Conservation (phyloP, 495 filamentous ascomycete species). For the Lentithecium fluviatile region DNA sequence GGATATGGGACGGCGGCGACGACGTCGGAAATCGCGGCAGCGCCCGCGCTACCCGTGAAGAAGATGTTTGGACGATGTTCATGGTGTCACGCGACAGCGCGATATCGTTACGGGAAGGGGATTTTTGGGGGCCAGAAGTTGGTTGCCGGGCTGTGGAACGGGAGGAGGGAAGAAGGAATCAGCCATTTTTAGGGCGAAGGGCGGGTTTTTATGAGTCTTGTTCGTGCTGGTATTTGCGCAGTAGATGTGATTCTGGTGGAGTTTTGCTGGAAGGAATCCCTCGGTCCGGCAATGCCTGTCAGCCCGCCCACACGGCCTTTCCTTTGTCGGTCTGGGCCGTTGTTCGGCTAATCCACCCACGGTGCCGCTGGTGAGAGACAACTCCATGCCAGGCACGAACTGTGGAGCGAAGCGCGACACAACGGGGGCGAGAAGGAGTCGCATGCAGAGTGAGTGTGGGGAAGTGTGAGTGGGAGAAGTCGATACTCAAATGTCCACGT, state of each 20-base stretch:
- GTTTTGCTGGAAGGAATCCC: constrained; percentile 3
- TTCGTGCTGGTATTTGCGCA: constrained; percentile 35
- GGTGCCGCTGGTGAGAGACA: no score
- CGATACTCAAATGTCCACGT: no score
- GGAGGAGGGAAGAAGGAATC: neutral
- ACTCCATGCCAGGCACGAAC: no score
- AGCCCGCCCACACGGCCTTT: constrained; percentile 10
- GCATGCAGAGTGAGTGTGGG: no score
- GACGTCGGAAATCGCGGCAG: constrained; percentile 9
- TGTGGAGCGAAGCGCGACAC: no score
- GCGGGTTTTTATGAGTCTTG: constrained; percentile 19
- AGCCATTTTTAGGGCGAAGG: constrained; percentile 18
- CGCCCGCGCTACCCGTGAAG: neutral
- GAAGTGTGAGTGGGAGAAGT: no score
- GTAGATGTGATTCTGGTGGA: constrained; percentile 33
- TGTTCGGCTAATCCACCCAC: neutral
- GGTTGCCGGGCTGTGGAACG: neutral
- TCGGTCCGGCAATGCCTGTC: constrained; percentile 23
- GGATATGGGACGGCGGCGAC: constrained; percentile 9
- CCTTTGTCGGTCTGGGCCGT: constrained; percentile 5
- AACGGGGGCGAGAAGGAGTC: no score
- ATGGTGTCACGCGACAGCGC: constrained; percentile 39
- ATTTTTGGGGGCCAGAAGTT: constrained; percentile 4
- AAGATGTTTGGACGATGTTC: constrained; percentile 20
- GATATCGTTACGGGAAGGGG: constrained; percentile 2